Conservation (phyloP, 2,329 filamentous ascomycete genomes). For the Pseudogymnoascus sp. region DNA sequence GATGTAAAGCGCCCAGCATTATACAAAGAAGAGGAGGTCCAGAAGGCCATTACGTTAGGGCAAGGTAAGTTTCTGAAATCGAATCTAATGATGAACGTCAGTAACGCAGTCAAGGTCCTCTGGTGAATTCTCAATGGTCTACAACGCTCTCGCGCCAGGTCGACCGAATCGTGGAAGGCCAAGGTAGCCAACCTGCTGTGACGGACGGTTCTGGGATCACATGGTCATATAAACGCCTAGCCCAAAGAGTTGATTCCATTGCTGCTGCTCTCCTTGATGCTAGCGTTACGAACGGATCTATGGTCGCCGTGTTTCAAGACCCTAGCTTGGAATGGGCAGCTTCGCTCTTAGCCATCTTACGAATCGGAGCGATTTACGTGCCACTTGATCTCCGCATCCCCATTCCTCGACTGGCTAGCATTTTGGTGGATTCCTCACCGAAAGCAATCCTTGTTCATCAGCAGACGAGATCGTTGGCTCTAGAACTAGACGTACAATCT, state of each 20-base stretch:
- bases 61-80: neutral
- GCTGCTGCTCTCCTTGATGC: neutral
- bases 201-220: constrained; percentile 15
- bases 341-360: constrained; percentile 29
- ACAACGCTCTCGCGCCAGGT: neutral
- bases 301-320: constrained; percentile 14
- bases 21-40: neutral
- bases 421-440: constrained; percentile 13
- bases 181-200: neutral
- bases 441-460: neutral
- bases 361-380: constrained; percentile 29
- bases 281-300: neutral
- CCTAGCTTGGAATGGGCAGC: constrained; percentile 22
- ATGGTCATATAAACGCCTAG: constrained; percentile 31
- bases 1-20: neutral
- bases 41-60: neutral
- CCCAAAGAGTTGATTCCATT: neutral
- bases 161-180: neutral
- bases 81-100: neutral
- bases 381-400: constrained; percentile 29
- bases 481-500: neutral
- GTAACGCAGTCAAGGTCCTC: neutral
- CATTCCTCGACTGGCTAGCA: constrained; percentile 21
- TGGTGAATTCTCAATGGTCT: neutral
- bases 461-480: constrained; percentile 14